Evolutionary conservation across 2,329 filamentous ascomycete species (phyloP), one percentile per base, ranked within the genome.

Genomic region (Waltergamsia citrina): DNA sequence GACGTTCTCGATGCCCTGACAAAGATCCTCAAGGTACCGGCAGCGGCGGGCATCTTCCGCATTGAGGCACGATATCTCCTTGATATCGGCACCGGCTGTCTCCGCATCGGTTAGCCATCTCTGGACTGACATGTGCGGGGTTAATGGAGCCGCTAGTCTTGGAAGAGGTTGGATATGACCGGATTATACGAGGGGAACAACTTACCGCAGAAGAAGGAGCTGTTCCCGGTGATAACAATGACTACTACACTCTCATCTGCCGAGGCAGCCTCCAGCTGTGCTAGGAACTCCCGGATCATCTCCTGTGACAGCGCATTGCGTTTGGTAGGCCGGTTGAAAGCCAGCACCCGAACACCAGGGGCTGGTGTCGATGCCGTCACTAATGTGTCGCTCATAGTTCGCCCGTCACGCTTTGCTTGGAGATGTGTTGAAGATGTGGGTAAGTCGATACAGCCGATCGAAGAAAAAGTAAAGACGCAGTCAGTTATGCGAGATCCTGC

Each of bases 251-350:
- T 36, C 9, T 42, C 33, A 21, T 49, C 45, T 14, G 29, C 40
- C 32, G 40, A 45, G 18, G 35, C 46, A 18, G 28, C 35, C 32
- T 32, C 43, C 23, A 57, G 46, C 33, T 46, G 43, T 8, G 32
- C 40, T 12, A 63, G 46, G 5, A 73, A 51, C 30, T 71, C 57
- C 36, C 49, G 45, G 41, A 72, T 66, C 54, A 75, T 64, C 30
- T 51, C 49, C 35, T 62, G 56, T 3, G 70, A 75, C 37, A 78
- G 63, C 8, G 74, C 71, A 57, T 78, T 78, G 36, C 70, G 61
- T 49, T 77, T 75, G 29, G 61, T 57, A 3, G 69, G 71, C 3
- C 73, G 62, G 51, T 72, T 69, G 39, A 75, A 51, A 11, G 63
- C 61, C 36, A 77, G 45, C 19, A 72, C 47, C 21, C 66, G 56